A percentile compares a stretch with the other conserved stretches of the same genome.
Conservation (phyloP, 1,284 basidiomycete species). For the Ceratobasidium sp. region DNA sequence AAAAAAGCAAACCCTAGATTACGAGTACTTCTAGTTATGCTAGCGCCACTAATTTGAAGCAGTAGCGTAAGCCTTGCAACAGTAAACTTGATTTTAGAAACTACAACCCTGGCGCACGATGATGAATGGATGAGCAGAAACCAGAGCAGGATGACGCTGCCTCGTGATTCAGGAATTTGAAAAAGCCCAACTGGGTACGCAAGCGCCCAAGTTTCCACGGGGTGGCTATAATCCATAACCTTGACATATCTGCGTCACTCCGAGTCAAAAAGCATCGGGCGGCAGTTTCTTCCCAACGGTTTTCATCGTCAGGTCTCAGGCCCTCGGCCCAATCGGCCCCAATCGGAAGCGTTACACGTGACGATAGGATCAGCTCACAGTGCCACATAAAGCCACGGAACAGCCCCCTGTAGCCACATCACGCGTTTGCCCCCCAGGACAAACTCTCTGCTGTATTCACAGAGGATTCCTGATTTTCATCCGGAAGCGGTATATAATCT, state of each 20-base stretch:
- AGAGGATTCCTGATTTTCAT: background rate
- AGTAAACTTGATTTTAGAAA: background rate
- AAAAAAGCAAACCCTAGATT: background rate
- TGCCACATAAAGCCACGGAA: too few relatives aligned
- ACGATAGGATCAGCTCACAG: slow-evolving; percentile 12
- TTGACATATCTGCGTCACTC: too few relatives aligned
- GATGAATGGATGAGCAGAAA: background rate
- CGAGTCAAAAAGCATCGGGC: too few relatives aligned
- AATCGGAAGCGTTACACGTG: slow-evolving; percentile 5
- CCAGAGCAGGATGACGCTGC: too few relatives aligned
- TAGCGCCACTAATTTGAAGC: slow-evolving; percentile 2
- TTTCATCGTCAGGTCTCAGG: background rate
- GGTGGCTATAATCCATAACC: background rate
- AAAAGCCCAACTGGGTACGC: background rate
- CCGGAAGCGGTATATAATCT: slow-evolving; percentile 38
- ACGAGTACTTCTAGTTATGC: background rate
- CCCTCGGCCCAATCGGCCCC: slow-evolving; percentile 18
- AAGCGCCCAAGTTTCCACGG: background rate
- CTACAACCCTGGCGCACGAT: background rate
- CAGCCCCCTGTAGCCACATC: slow-evolving; percentile 24
- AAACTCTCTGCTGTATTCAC: slow-evolving; percentile 13
- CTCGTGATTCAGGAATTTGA: background rate
- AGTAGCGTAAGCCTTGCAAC: background rate
- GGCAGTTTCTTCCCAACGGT: too few relatives aligned
- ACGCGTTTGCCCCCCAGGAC: slow-evolving; percentile 1